Conservation (phyloP, 2,329 filamentous ascomycete genomes). For the Trichoderma guizhouense region DNA sequence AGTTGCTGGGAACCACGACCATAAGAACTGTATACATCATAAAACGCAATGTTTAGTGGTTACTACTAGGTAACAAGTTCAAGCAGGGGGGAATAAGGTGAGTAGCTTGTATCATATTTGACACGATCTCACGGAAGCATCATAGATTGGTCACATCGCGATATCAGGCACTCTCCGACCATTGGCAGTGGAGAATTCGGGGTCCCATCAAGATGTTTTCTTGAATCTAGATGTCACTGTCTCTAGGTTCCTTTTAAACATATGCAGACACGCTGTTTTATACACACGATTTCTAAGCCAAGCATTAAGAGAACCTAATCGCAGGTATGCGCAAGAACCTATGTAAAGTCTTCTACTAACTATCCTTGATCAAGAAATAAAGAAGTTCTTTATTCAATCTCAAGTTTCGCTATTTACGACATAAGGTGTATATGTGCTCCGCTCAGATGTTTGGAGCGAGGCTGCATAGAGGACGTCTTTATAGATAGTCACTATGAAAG, state of each 20-base stretch:
- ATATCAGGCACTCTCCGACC: not conserved
- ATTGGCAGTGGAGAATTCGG: not conserved
- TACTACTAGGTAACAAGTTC: not conserved
- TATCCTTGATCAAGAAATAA: not conserved
- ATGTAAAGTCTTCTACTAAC: not conserved
- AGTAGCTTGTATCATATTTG: not conserved
- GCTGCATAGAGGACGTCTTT: not conserved
- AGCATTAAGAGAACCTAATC: too few relatives aligned
- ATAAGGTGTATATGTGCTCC: not conserved
- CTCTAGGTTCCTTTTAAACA: too few relatives aligned
- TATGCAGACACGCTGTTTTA: too few relatives aligned
- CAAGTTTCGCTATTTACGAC: not conserved
- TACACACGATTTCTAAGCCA: too few relatives aligned
- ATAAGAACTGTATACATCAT: not conserved
- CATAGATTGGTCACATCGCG: not conserved
- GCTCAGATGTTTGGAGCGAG: not conserved
- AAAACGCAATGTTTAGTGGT: not conserved
- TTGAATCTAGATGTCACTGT: not conserved
- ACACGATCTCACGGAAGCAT: not conserved
- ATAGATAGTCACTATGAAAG: not conserved
- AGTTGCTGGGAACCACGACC: not conserved
- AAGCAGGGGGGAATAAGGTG: not conserved
- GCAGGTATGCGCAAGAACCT: too few relatives aligned
- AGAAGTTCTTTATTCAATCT: not conserved
- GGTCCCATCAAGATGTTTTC: not conserved